Evolutionary conservation across 495 filamentous ascomycete genomes (phyloP).

Genomic region (Rhizodiscina lignyota): DNA sequence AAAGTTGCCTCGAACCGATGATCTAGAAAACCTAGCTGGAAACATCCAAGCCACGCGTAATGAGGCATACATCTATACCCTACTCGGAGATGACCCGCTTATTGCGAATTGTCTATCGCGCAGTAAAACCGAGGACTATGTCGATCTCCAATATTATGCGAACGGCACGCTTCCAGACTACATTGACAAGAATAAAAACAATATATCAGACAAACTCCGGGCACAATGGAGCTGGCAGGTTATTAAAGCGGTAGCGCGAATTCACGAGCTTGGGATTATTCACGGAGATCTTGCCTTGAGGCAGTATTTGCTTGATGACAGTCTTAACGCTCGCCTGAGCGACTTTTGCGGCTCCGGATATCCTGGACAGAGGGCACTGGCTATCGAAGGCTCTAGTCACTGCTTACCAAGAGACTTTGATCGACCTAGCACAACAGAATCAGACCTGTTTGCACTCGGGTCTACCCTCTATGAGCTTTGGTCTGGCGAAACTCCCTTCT

Average conservation of each 20-base stretch:
- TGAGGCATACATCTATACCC: background rate
- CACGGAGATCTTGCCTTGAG: background rate
- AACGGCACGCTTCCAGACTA: background rate
- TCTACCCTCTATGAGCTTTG: slow-evolving; percentile 1
- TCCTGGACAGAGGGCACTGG: background rate
- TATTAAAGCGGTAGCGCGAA: background rate
- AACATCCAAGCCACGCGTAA: background rate
- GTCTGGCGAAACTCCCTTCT: background rate
- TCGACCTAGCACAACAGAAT: background rate
- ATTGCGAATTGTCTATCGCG: background rate
- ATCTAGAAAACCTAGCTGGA: background rate
- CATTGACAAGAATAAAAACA: background rate
- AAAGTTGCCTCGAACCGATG: background rate
- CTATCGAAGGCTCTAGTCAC: background rate
- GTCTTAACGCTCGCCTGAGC: background rate
- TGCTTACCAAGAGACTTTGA: background rate
- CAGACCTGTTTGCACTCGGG: slow-evolving; percentile 2
- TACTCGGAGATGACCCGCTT: background rate
- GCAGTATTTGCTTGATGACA: background rate
- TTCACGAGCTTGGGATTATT: background rate
- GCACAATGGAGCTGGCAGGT: background rate
- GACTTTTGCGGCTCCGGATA: background rate
- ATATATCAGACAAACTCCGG: background rate
- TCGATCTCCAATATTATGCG: background rate
- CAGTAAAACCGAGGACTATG: background rate